Evolutionary conservation across 2,329 filamentous ascomycete species (phyloP).

Genomic region (Ascochyta pisi): DNA sequence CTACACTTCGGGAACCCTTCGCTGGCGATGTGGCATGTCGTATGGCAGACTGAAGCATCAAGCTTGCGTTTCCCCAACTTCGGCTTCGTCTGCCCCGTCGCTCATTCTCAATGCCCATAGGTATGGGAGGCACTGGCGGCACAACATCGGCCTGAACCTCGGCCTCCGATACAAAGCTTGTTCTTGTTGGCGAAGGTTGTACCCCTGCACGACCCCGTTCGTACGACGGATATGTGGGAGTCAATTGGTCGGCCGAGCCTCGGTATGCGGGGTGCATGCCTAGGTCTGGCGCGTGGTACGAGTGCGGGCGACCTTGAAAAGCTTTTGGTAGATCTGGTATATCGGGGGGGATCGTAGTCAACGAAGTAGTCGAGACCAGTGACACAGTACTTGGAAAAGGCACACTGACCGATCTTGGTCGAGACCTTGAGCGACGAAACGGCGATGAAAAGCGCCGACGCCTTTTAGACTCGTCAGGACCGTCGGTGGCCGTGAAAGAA

Average conservation of each 20-base stretch:
- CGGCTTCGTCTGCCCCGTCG: conserved; percentile 7
- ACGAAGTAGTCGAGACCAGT: conserved; percentile 9
- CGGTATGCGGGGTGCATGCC: conserved; percentile 28
- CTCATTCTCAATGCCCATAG: conserved; percentile 24
- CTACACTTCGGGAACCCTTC: conserved; percentile 12
- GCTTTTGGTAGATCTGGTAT: conserved; percentile 13
- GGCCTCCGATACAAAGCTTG: conserved; percentile 9
- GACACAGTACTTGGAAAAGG: conserved; percentile 30
- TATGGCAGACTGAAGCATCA: conserved; percentile 39
- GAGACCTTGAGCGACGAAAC: conserved; percentile 40
- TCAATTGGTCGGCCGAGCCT: conserved; percentile 19
- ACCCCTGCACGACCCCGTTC: conserved; percentile 26
- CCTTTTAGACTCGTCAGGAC: conserved; percentile 33
- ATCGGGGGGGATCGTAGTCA: conserved; percentile 9
- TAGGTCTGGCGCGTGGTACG: conserved; percentile 42
- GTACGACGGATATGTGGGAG: conserved; percentile 2
- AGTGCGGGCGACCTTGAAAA: conserved; percentile 29
- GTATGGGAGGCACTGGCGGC: conserved; percentile 42
- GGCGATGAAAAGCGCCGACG: conserved; percentile 43
- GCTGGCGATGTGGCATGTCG: conserved; percentile 34
- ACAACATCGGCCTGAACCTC: conserved; percentile 28
- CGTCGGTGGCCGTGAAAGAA: conserved; percentile 18
- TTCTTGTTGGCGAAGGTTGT: conserved; percentile 40
- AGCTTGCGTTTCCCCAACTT: conserved; percentile 28
- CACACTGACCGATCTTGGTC: conserved; percentile 41